These are phyloP conservation scores for Solanum ossicruentum DNA, from an alignment of 257 asterid species.

Conservation along the genomic window DNA sequence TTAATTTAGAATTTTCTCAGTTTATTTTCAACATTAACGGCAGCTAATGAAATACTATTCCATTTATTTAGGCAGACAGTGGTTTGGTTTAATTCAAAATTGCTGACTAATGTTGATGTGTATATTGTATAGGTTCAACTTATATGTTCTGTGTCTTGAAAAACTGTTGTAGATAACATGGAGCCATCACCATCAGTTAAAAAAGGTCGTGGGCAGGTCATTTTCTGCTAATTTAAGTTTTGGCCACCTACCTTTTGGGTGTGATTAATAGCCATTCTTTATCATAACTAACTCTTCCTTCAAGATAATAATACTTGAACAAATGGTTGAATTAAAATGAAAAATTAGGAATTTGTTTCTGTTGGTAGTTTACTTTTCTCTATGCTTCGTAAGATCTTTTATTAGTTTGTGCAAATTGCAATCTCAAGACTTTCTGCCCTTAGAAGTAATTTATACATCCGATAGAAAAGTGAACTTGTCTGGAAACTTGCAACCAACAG, in stretches of 20 bases:
- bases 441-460: neutral
- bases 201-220: neutral
- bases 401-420: neutral
- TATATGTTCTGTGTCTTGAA: neutral
- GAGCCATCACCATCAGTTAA: neutral
- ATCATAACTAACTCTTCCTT: neutral
- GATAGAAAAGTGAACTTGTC: neutral
- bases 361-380: neutral
- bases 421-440: neutral
- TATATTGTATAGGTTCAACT: neutral
- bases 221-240: neutral
- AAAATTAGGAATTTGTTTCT: neutral
- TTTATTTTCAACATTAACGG: slow-evolving; percentile 10
- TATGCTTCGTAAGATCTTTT: neutral
- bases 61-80: neutral
- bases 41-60: neutral
- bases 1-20: neutral
- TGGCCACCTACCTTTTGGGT: neutral
- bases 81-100: neutral
- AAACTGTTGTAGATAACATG: neutral
- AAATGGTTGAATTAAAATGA: neutral
- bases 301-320: neutral
- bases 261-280: neutral
- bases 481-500: neutral
- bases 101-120: neutral